These are phyloP conservation scores for Sedum album DNA, from an alignment of 164 flowering plant genomes.

Conservation along the genomic window DNA sequence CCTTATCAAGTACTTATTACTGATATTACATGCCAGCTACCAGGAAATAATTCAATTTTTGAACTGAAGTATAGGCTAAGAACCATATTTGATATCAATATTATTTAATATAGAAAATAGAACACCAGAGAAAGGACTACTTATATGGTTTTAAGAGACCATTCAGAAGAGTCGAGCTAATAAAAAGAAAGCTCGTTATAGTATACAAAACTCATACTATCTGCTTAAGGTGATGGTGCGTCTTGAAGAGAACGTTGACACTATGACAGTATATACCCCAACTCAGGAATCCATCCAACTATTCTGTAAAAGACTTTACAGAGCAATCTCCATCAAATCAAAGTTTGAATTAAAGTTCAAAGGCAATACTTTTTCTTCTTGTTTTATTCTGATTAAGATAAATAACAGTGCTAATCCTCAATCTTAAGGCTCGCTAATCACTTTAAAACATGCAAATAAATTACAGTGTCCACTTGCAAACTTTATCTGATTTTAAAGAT, in stretches of 20 bases:
- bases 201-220: not conserved
- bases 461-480: not conserved
- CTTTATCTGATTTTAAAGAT: not conserved
- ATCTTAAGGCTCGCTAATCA: slow-evolving; percentile 2
- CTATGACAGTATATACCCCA: not conserved
- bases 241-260: not conserved
- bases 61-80: not conserved
- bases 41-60: not conserved
- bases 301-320: not conserved
- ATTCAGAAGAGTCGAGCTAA: not conserved
- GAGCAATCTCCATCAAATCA: not conserved
- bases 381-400: slow-evolving; percentile 5
- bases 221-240: not conserved
- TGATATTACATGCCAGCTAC: not conserved
- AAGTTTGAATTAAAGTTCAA: not conserved
- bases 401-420: not conserved
- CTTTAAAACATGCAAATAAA: not conserved
- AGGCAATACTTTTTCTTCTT: not conserved
- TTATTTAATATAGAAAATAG: not conserved
- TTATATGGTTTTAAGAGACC: not conserved
- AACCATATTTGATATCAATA: not conserved
- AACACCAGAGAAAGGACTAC: not conserved
- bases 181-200: not conserved
- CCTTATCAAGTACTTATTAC: not conserved
- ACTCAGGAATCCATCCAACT: not conserved